Evolutionary conservation across 192 early-diverging fungal species (phyloP).

Genomic region (Umbelopsis ramanniana): DNA sequence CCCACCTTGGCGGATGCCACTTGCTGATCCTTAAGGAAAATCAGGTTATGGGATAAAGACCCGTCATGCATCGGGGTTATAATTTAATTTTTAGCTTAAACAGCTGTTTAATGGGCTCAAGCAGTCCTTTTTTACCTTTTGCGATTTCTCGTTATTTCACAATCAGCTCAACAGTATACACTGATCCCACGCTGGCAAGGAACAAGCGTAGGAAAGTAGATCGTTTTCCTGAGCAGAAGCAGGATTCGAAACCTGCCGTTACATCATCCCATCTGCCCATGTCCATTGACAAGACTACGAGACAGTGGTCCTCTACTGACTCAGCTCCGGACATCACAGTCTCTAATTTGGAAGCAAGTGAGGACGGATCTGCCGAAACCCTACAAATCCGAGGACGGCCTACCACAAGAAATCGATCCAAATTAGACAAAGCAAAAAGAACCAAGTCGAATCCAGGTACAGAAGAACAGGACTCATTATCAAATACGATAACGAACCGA

Average conservation of each 20-base stretch:
- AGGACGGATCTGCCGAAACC: background rate
- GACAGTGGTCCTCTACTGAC: background rate
- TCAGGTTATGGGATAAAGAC: no score
- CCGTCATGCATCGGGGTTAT: no score
- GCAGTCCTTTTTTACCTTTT: background rate
- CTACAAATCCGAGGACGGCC: no score
- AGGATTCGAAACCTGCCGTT: background rate
- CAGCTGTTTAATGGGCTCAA: background rate
- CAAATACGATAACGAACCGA: background rate
- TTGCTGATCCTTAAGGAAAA: no score
- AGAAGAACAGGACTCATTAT: background rate
- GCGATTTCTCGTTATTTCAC: conserved; percentile 2
- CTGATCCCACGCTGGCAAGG: conserved; percentile 24
- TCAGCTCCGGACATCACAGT: background rate
- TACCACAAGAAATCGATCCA: background rate
- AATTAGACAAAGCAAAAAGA: background rate
- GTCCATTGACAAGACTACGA: conserved; percentile 9
- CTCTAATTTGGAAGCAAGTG: background rate
- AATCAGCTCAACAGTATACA: conserved; percentile 6
- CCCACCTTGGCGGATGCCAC: no score
- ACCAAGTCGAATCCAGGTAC: background rate
- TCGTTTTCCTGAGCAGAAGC: conserved; percentile 17
- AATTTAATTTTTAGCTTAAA: background rate
- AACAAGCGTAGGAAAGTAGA: conserved; percentile 21
- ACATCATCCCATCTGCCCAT: conserved; percentile 4